Conservation (phyloP, 306 rosid species). For the Ormosia semicastrata region DNA sequence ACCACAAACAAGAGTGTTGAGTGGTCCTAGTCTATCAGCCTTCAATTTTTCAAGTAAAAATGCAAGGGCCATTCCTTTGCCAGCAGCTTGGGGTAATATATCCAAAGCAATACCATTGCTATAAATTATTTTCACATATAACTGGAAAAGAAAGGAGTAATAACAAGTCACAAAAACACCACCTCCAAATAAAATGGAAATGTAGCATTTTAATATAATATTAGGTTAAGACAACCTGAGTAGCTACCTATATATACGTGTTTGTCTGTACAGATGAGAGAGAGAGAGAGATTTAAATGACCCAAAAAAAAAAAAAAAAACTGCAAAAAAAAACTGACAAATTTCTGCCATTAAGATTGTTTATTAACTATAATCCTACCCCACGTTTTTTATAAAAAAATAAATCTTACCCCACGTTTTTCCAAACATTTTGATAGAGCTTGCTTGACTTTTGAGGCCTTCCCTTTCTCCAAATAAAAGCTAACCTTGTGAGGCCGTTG, state of each 20-base stretch:
- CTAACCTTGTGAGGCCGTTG: conserved; percentile 87
- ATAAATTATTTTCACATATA: conserved; percentile 76
- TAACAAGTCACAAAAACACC: background rate
- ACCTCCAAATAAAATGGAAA: conserved; percentile 15
- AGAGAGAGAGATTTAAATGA: background rate
- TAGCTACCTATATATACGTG: background rate
- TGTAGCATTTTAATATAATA: conserved; percentile 10
- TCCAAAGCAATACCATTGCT: conserved; percentile 79
- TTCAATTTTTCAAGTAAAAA: conserved; percentile 57
- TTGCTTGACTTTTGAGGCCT: conserved; percentile 46
- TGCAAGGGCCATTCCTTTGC: conserved; percentile 75
- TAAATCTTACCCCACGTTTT: conserved; percentile 60
- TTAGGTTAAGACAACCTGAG: background rate
- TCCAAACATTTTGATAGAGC: conserved; percentile 51
- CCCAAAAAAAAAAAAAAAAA: background rate
- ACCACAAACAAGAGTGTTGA: conserved; percentile 81
- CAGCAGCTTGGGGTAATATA: conserved; percentile 71
- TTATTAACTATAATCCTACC: conserved; percentile 32
- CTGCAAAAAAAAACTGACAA: background rate
- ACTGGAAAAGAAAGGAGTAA: conserved; percentile 42
- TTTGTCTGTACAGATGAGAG: background rate
- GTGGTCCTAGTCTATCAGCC: conserved; percentile 44
- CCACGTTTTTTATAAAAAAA: conserved; percentile 27
- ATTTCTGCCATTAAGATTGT: conserved; percentile 1
- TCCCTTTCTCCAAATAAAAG: conserved; percentile 68